phyloP scores from a whole-genome alignment of 352 stramenopile species.

The Phytophthora sansomeana region DNA sequence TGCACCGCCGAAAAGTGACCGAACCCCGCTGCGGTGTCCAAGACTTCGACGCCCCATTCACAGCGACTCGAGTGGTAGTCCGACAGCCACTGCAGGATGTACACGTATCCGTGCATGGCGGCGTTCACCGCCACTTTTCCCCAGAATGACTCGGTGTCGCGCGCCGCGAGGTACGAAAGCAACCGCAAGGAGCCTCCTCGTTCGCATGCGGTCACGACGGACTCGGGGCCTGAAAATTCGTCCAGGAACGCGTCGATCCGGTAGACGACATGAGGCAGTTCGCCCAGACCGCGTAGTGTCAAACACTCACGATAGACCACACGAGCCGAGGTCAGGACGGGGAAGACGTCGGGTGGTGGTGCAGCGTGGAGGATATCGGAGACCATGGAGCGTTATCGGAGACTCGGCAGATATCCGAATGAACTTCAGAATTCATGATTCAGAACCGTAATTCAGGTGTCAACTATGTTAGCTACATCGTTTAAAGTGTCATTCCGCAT shows the following conservation, averaged over 20 bases:
- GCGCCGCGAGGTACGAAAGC: constrained; percentile 8
- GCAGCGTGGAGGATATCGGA: background rate
- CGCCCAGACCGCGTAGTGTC: background rate
- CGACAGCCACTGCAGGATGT: constrained; percentile 22
- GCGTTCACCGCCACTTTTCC: constrained; percentile 5
- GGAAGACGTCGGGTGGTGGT: background rate
- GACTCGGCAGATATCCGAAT: constrained; percentile 6
- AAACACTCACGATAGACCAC: constrained; percentile 19
- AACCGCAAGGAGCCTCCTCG: constrained; percentile 12
- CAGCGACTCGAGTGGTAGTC: constrained; percentile 13
- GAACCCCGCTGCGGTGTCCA: constrained; percentile 6
- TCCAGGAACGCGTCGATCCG: constrained; percentile 11
- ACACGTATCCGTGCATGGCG: constrained; percentile 18
- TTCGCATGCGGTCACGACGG: constrained; percentile 1
- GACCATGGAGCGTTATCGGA: no score
- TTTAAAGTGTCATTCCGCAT: no score
- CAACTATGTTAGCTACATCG: no score
- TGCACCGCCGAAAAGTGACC: constrained; percentile 4
- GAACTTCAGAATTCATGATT: background rate
- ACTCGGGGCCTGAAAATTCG: background rate
- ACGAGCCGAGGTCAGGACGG: constrained; percentile 6
- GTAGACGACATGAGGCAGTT: constrained; percentile 2
- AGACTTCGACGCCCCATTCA: constrained; percentile 10
- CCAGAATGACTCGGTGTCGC: constrained; percentile 11
- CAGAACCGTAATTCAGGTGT: no score